Percentiles rank a stretch among this genome's conserved stretches.
Evolutionary conservation across 768 basidiomycete species (phyloP).

Genomic region (Russula foetens): DNA sequence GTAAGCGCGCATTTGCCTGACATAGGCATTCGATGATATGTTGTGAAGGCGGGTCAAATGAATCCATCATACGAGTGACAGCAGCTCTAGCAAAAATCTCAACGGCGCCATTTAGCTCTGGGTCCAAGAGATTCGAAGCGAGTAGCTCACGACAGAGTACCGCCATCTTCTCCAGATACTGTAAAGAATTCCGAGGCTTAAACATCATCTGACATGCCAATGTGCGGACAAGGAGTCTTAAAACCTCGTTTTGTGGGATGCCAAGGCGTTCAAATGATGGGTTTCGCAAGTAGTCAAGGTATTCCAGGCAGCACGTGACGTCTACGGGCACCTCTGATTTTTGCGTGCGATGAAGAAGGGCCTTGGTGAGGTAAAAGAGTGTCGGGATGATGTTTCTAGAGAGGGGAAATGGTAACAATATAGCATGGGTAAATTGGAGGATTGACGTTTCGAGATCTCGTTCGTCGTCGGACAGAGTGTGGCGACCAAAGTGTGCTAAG

Average conservation of each 20-base stretch:
- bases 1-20: background rate
- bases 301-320: background rate
- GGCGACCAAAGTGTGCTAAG: too few relatives aligned
- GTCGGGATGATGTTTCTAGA: too few relatives aligned
- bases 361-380: background rate
- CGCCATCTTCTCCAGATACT: background rate
- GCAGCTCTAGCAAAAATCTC: background rate
- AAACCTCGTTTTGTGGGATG: background rate
- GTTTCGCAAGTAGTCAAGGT: background rate
- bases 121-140: background rate
- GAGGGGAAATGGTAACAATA: too few relatives aligned
- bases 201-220: background rate
- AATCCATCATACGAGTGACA: background rate
- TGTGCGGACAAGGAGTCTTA: background rate
- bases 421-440: too few relatives aligned
- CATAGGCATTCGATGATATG: background rate
- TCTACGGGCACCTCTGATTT: background rate
- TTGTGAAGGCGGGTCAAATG: background rate
- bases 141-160: background rate
- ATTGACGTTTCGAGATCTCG: too few relatives aligned
- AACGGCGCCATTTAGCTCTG: background rate
- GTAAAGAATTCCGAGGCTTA: background rate
- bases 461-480: background rate
- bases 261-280: background rate
- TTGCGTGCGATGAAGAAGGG: background rate